Base-by-base conservation (phyloP, 805 yeast species). In the Suhomyces sp. region DNA sequence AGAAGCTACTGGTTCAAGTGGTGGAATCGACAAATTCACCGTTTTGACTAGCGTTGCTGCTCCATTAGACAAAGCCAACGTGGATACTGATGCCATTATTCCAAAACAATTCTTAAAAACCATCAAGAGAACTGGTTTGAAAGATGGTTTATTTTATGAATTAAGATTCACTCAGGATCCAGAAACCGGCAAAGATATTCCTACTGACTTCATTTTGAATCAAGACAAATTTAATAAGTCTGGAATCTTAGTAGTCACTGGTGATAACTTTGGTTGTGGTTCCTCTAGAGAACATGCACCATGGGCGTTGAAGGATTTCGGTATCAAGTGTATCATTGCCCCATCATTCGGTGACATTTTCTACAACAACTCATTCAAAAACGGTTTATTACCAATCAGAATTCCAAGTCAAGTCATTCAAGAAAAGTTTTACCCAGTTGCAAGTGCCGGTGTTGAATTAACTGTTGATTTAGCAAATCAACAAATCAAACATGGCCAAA, bases 241-340 rank as follows among this genome's bases (percentile, higher is more conserved):
- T 19, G 85, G 87, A 71, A 86, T 93, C 60, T 77, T 94, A 59
- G 86, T 93, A 60, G 96, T 91, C 54, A 84, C 96, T 43, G 99
- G 99, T 69, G 96, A 89, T 68, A 94, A 94, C 79, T 94, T 94
- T 68, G 99, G 99, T 60, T 94, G 99, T 78, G 99, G 99, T 64
- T 92, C 97, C 40, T 92, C 97, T 1, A 89, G 99, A 81, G 99
- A 94, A 73, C 99, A 94, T 66, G 99, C 99, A 31, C 98, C 99
- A 53, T 94, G 99, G 99, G 98, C 99, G 2, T 80, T 94, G 60
- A 92, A 91, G 64, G 99, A 94, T 74, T 94, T 94, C 65, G 99
- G 99, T 72, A 91, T 94, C 71, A 86, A 88, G 71, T 86, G 93
- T 57, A 88, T 94, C 65, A 92, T 94, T 70, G 98, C 98, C 5